Base-by-base conservation (phyloP, 129 eudicot species). In the Cynara cardunculus region DNA sequence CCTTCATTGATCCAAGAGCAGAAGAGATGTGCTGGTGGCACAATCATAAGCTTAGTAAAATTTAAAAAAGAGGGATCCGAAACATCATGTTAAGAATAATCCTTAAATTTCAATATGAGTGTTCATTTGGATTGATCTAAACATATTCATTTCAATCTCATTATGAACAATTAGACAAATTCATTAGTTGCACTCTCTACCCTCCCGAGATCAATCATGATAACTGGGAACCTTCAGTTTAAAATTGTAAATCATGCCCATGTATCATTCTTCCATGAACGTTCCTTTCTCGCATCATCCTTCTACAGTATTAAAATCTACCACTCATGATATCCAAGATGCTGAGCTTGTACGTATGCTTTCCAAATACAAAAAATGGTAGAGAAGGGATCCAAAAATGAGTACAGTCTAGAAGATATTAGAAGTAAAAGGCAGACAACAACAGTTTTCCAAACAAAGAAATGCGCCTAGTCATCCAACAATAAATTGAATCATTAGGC, bases 401-500 rank as follows among this genome's bases (percentile, higher is more conserved):
- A 69, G 37, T 22, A 69, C 41, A 49, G 65, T 49, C 62, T 75
- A 82, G 64, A 31, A 26, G 14, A 32, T 25, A 69, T 2, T n/a
- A 22, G 19, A 64, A 25, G 79, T 74, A 80, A 22, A 32, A 64
- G 35, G 78, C 62, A 72, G 83, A 49, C 72, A 76, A 72, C 28
- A 61, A 84, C 80, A 65, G 73, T 25, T 74, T 72, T 66, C 68
- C 79, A 78, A 81, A 87, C 65, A 74, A 25, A 16, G 3, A 69
- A 56, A 13, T 46, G 35, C 10, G 24, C 19, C 26, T 25, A 77
- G n/a, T 61, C 31, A 66, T 72, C 49, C 53, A 34, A 34, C 39
- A 69, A 46, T 71, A 1, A 69, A 71, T 78, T 69, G 46, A 81
- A 30, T 35, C 21, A 37, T 62, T 32, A 65, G 32, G 75, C 79